Conservation (phyloP, 371 early-diverging fungal species). For the Smittium culicis region DNA sequence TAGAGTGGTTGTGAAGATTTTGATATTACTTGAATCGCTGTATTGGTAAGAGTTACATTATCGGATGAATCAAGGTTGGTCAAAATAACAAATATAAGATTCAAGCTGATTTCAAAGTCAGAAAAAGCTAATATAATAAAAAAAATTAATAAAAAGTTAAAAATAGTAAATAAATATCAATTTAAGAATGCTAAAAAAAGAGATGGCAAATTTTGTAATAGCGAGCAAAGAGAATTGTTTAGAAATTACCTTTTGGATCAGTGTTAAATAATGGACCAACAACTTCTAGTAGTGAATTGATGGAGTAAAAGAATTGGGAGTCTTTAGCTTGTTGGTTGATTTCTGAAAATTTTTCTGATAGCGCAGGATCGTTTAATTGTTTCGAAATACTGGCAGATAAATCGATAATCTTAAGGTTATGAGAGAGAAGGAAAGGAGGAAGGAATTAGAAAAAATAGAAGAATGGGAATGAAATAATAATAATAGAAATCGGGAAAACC, state of each 20-base stretch:
- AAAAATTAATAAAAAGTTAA: no score
- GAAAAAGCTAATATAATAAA: no score
- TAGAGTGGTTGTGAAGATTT: not conserved
- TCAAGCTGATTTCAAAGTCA: no score
- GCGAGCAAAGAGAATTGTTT: not conserved
- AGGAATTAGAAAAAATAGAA: not conserved
- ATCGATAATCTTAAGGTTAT: not conserved
- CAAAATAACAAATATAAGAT: no score
- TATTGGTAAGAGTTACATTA: not conserved
- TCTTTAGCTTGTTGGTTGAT: no score
- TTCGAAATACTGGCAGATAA: not conserved
- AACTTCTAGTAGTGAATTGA: not conserved
- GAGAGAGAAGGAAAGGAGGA: not conserved
- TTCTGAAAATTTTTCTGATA: no score
- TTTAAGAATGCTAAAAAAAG: not conserved
- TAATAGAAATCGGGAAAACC: not conserved
- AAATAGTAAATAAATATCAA: not conserved
- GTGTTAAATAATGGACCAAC: not conserved
- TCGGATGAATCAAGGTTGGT: not conserved
- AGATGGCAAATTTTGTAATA: not conserved
- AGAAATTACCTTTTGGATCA: not conserved
- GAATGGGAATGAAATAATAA: not conserved
- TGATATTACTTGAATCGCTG: not conserved
- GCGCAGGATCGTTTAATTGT: not conserved
- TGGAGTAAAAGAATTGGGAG: no score